Evolutionary conservation across 306 rosid species (phyloP).

Genomic region (Acacia crassicarpa): DNA sequence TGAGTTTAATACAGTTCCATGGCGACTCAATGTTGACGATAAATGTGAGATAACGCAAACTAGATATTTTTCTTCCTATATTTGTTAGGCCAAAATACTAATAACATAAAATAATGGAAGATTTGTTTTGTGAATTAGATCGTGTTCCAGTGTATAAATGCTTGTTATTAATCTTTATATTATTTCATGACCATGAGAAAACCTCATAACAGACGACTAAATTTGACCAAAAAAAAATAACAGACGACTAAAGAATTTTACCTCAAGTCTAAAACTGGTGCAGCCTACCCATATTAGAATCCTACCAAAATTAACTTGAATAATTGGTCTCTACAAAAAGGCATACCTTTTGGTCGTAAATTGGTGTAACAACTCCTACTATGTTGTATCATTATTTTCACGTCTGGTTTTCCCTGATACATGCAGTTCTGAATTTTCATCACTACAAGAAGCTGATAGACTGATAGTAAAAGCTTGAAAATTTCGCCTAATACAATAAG

Average conservation of each 20-base stretch:
- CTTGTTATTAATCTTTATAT: not conserved
- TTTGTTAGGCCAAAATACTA: too few relatives aligned
- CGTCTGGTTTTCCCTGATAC: not conserved
- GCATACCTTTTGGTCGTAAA: constrained; percentile 20
- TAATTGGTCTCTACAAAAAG: not conserved
- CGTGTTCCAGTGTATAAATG: not conserved
- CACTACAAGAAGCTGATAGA: not conserved
- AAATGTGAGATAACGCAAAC: not conserved
- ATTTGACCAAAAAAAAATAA: too few relatives aligned
- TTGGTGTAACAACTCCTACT: not conserved
- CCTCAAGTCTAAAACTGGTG: not conserved
- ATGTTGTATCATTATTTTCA: not conserved
- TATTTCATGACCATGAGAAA: not conserved
- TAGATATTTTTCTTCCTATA: not conserved
- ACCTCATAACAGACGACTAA: not conserved
- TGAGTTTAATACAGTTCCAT: not conserved
- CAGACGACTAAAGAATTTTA: not conserved
- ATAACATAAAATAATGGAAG: too few relatives aligned
- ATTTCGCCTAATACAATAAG: constrained; percentile 28
- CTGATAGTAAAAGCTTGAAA: not conserved
- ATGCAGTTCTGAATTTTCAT: not conserved
- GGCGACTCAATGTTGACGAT: not conserved
- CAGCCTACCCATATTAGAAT: not conserved
- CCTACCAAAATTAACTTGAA: not conserved
- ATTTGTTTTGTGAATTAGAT: too few relatives aligned